Conservation (phyloP, 768 basidiomycete genomes). For the Phlebiopsis flavidoalba region DNA sequence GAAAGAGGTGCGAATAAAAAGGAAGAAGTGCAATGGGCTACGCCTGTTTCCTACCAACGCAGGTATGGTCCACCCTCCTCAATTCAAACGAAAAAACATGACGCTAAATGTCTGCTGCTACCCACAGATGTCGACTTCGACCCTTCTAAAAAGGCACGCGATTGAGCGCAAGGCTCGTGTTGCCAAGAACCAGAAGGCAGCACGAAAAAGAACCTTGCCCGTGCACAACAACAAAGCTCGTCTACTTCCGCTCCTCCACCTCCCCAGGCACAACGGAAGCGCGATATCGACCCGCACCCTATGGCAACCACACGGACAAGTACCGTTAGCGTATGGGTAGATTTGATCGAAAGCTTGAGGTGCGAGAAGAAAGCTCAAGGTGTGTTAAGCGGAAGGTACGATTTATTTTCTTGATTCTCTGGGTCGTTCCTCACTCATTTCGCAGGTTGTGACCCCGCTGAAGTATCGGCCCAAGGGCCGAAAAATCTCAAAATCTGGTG, state of each 20-base stretch:
- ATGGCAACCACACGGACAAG: conserved; percentile 70
- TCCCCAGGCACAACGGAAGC: conserved; percentile 47
- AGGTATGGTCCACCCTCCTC: conserved; percentile 45
- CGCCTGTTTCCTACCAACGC: conserved; percentile 85
- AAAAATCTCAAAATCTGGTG: conserved; percentile 71
- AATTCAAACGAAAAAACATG: not conserved
- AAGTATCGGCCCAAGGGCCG: conserved; percentile 54
- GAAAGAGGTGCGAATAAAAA: conserved; percentile 87
- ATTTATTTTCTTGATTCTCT: not conserved
- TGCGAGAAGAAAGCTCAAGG: conserved; percentile 85
- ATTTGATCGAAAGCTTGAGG: conserved; percentile 87
- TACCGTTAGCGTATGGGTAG: conserved; percentile 94
- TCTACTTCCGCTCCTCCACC: conserved; percentile 1
- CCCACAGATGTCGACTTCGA: conserved; percentile 70
- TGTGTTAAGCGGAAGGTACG: conserved; percentile 89
- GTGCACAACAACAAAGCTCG: conserved; percentile 38
- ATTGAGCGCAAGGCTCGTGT: conserved; percentile 78
- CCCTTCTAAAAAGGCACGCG: conserved; percentile 68
- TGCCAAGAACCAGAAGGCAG: conserved; percentile 82
- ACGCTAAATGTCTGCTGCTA: not conserved
- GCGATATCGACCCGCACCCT: conserved; percentile 73
- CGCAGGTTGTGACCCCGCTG: conserved; percentile 80
- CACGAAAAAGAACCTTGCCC: conserved; percentile 65
- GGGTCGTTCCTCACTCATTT: conserved; percentile 1
- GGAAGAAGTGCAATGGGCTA: conserved; percentile 83